Conservation (phyloP, 345 rosid genomes). For the Citrus inodora region DNA sequence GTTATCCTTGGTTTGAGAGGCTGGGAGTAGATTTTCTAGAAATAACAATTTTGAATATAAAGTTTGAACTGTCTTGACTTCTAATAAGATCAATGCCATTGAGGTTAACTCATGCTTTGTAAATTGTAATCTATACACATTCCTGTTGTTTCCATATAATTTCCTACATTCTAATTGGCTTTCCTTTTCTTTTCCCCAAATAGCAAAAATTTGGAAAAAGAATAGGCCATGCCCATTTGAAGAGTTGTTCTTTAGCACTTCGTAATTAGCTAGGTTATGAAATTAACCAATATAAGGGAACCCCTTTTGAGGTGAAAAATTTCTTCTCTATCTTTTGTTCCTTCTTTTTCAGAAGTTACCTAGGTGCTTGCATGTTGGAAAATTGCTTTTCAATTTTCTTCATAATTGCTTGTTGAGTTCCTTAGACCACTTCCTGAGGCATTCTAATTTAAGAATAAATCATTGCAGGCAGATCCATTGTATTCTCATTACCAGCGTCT, state of each 20-base stretch:
- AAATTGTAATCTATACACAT: background rate
- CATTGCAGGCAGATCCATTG: constrained; percentile 71
- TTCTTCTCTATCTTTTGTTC: background rate
- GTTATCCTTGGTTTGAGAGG: background rate
- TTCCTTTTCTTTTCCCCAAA: background rate
- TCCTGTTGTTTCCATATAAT: background rate
- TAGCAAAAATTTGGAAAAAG: too few species aligned
- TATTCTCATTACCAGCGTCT: constrained; percentile 59
- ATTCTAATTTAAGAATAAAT: constrained; percentile 15
- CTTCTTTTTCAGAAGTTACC: background rate
- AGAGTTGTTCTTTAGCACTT: background rate
- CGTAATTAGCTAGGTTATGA: background rate
- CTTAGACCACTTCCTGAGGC: background rate
- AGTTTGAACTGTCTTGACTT: background rate
- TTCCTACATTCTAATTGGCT: background rate
- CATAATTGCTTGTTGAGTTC: background rate
- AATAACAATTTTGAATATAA: background rate
- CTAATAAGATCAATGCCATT: background rate
- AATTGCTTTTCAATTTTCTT: background rate
- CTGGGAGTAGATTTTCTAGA: background rate
- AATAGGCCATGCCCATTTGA: background rate
- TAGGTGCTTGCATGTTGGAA: background rate
- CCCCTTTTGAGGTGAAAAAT: background rate
- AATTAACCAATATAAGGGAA: too few species aligned
- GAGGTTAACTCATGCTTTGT: background rate